Conservation (phyloP, 2,329 filamentous ascomycete species). For the Phoma sp. region DNA sequence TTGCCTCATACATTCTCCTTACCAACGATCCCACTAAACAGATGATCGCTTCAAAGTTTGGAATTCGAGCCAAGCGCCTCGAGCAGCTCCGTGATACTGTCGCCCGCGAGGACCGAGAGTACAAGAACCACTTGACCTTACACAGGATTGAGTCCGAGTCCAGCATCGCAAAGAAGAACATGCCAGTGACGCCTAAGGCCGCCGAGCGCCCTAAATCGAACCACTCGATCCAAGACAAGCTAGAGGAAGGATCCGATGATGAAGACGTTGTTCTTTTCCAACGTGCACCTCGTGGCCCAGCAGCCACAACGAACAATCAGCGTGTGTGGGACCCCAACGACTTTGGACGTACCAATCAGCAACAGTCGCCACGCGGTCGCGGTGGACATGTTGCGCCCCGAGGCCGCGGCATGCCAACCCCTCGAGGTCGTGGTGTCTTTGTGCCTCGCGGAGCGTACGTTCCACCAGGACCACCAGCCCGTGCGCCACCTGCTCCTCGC, state of each 20-base stretch:
- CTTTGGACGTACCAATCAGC: slow-evolving; percentile 52
- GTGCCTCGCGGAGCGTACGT: slow-evolving; percentile 42
- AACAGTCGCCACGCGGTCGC: slow-evolving; percentile 41
- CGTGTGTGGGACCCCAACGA: slow-evolving; percentile 58
- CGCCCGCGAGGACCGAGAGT: slow-evolving; percentile 58
- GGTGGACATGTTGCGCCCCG: slow-evolving; percentile 33
- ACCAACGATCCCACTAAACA: slow-evolving; percentile 59
- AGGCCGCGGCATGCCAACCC: slow-evolving; percentile 31
- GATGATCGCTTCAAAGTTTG: slow-evolving; percentile 57
- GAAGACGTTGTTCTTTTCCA: slow-evolving; percentile 51
- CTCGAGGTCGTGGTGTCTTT: slow-evolving; percentile 40
- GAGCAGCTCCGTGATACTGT: slow-evolving; percentile 60
- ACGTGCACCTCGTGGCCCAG: slow-evolving; percentile 46
- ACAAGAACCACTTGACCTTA: slow-evolving; percentile 50
- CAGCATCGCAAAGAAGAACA: slow-evolving; percentile 22
- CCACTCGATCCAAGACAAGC: slow-evolving; percentile 26
- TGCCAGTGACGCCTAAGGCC: slow-evolving; percentile 22
- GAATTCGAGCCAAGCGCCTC: slow-evolving; percentile 58
- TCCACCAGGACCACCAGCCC: slow-evolving; percentile 37
- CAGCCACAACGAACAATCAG: slow-evolving; percentile 36
- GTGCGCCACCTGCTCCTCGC: slow-evolving; percentile 35
- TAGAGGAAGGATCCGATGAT: slow-evolving; percentile 41
- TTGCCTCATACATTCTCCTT: slow-evolving; percentile 60
- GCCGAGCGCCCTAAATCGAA: slow-evolving; percentile 40
- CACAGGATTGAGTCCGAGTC: slow-evolving; percentile 48